Evolutionary conservation across 2,329 filamentous ascomycete species (phyloP).

Genomic region (Arthrobotrys pseudoclavata): DNA sequence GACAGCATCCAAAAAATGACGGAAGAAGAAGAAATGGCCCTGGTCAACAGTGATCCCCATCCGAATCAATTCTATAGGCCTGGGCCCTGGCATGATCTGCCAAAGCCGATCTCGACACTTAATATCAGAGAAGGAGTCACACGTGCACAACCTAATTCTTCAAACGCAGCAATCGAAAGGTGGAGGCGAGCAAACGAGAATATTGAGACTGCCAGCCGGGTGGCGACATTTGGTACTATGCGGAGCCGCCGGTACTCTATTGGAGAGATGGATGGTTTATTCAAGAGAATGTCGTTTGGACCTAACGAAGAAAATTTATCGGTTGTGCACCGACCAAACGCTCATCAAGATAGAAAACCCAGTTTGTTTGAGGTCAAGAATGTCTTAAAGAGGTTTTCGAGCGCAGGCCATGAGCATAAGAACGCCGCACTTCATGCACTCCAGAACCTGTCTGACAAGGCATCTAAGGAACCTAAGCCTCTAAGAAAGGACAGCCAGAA

Average conservation of each 20-base stretch:
- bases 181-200: slow-evolving; percentile 68
- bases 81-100: slow-evolving; percentile 63
- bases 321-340: slow-evolving; percentile 40
- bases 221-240: slow-evolving; percentile 64
- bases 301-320: slow-evolving; percentile 60
- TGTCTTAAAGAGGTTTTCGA: slow-evolving; percentile 57
- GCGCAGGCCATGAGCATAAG: slow-evolving; percentile 55
- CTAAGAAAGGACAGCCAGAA: slow-evolving; percentile 54
- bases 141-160: slow-evolving; percentile 68
- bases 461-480: slow-evolving; percentile 49
- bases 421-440: slow-evolving; percentile 50
- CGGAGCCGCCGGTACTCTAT: slow-evolving; percentile 61
- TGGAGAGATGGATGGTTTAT: slow-evolving; percentile 63
- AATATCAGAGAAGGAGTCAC: slow-evolving; percentile 65
- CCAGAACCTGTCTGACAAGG: slow-evolving; percentile 51
- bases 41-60: slow-evolving; percentile 64
- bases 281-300: slow-evolving; percentile 63
- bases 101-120: slow-evolving; percentile 67
- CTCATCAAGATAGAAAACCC: slow-evolving; percentile 46
- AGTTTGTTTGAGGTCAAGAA: slow-evolving; percentile 59
- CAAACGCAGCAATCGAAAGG: slow-evolving; percentile 69
- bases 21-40: slow-evolving; percentile 61
- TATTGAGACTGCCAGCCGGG: slow-evolving; percentile 67
- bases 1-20: slow-evolving; percentile 62
- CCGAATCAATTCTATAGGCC: slow-evolving; percentile 62